Conservation (phyloP, 352 stramenopile species). For the Pilasporangium apinafurcum region DNA sequence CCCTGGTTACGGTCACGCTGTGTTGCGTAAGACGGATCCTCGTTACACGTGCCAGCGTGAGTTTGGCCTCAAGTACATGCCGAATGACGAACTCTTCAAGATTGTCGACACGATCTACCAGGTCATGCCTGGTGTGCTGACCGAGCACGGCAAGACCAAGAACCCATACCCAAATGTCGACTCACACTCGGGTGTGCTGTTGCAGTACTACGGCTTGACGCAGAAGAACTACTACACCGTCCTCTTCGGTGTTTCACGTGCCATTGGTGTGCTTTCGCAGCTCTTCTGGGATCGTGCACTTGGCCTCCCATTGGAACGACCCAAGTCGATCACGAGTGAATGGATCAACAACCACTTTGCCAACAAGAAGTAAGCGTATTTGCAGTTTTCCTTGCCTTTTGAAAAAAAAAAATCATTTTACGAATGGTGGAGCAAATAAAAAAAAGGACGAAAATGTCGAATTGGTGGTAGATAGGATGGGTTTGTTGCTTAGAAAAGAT, state of each 20-base stretch:
- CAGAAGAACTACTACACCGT: slow-evolving; percentile 99
- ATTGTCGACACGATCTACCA: slow-evolving; percentile 99
- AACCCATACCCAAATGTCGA: slow-evolving; percentile 99
- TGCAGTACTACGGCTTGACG: slow-evolving; percentile 99
- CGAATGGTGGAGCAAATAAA: too few species aligned
- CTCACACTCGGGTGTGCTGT: slow-evolving; percentile 96
- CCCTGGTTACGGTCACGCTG: slow-evolving; percentile 97
- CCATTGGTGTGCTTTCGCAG: slow-evolving; percentile 97
- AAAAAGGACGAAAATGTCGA: too few species aligned
- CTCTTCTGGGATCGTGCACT: slow-evolving; percentile 98
- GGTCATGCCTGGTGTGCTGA: slow-evolving; percentile 98
- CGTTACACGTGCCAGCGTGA: slow-evolving; percentile 98
- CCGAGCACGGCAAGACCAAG: slow-evolving; percentile 99
- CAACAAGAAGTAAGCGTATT: slow-evolving; percentile 78
- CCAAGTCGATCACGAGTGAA: slow-evolving; percentile 98
- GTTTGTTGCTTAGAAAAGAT: too few species aligned
- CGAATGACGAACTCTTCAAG: slow-evolving; percentile 98
- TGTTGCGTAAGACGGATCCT: slow-evolving; percentile 98
- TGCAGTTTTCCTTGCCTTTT: too few species aligned
- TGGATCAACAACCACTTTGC: slow-evolving; percentile 97
- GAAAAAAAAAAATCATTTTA: too few species aligned
- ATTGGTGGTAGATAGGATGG: too few species aligned
- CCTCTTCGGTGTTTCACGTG: slow-evolving; percentile 98
- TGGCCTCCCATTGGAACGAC: slow-evolving; percentile 95
- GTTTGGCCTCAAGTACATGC: slow-evolving; percentile 99